These are phyloP conservation scores for Orbilia brochopaga DNA, from an alignment of 2,329 filamentous ascomycete species.

Conservation along the genomic window DNA sequence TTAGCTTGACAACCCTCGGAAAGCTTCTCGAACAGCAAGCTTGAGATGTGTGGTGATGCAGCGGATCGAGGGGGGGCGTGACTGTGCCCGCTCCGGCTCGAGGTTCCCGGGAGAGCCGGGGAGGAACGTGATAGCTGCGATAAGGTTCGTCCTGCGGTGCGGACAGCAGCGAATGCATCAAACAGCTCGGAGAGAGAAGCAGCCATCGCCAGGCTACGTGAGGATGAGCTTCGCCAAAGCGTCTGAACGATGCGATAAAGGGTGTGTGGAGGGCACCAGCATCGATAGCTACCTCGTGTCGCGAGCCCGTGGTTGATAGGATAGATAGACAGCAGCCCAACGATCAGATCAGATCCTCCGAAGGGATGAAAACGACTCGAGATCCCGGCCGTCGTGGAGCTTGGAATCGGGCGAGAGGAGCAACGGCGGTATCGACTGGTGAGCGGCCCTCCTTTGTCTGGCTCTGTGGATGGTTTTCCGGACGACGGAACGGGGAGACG, in stretches of 20 bases:
- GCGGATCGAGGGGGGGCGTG: slow-evolving; percentile 4
- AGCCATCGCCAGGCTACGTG: background rate
- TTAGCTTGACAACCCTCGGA: slow-evolving; percentile 22
- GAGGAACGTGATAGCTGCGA: background rate
- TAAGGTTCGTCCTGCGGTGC: background rate
- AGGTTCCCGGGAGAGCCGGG: slow-evolving; percentile 6
- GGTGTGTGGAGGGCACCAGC: slow-evolving; percentile 19
- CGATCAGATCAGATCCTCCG: slow-evolving; percentile 33
- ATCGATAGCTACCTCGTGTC: slow-evolving; percentile 46
- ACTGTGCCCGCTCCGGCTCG: background rate
- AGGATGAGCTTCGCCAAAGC: slow-evolving; percentile 9
- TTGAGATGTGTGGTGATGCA: slow-evolving; percentile 22
- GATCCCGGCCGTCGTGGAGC: slow-evolving; percentile 23
- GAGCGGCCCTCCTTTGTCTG: background rate
- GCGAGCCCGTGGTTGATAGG: slow-evolving; percentile 21
- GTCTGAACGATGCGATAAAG: slow-evolving; percentile 17
- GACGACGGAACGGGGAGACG: slow-evolving; percentile 33
- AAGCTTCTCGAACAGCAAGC: slow-evolving; percentile 5
- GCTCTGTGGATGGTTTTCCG: slow-evolving; percentile 2
- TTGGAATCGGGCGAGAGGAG: slow-evolving; percentile 8
- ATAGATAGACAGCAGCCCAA: too few species aligned
- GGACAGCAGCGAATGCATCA: background rate
- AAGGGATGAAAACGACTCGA: slow-evolving; percentile 37
- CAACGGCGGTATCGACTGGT: slow-evolving; percentile 10
- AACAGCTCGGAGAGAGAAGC: background rate